Percentiles rank a stretch among this genome's conserved stretches.
Evolutionary conservation across 2,329 filamentous ascomycete genomes (phyloP).

Genomic region (Balansia obtecta): DNA sequence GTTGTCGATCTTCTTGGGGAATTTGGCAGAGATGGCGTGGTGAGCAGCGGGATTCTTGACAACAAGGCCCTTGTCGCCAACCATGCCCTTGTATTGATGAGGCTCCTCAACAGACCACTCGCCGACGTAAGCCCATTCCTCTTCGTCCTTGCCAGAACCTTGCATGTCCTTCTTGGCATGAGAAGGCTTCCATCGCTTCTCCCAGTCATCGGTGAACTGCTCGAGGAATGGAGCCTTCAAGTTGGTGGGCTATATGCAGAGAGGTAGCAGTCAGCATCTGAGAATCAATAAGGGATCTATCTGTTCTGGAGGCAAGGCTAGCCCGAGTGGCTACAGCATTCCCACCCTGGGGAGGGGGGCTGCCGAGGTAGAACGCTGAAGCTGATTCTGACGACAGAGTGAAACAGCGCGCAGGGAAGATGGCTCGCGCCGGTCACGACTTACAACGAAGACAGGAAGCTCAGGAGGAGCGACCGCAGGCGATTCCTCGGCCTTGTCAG

Average conservation of each 20-base stretch:
- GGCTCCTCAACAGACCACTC: conserved; percentile 97
- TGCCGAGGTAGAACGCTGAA: not conserved
- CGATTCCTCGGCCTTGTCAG: conserved; percentile 54
- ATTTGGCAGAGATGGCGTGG: conserved; percentile 98
- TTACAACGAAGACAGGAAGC: conserved; percentile 79
- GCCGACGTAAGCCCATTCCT: conserved; percentile 13
- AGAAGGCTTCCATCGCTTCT: conserved; percentile 83
- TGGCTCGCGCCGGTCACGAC: conserved; percentile 21
- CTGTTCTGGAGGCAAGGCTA: too few relatives aligned
- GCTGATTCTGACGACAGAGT: not conserved
- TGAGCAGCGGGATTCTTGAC: conserved; percentile 97
- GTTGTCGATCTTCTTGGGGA: conserved; percentile 91
- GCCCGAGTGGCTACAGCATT: too few relatives aligned
- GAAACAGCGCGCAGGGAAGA: not conserved
- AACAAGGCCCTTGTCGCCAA: conserved; percentile 91
- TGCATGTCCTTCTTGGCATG: conserved; percentile 85
- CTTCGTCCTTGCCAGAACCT: conserved; percentile 55
- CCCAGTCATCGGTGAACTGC: conserved; percentile 97
- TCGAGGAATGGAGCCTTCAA: conserved; percentile 93
- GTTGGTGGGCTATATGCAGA: conserved; percentile 54
- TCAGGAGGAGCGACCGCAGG: conserved; percentile 48
- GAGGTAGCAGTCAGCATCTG: conserved; percentile 12
- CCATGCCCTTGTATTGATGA: conserved; percentile 75
- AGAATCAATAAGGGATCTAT: not conserved
- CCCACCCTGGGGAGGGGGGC: not conserved